phyloP scores from a whole-genome alignment of 2,329 filamentous ascomycete genomes.

The Ophiocordyceps sinensis region DNA sequence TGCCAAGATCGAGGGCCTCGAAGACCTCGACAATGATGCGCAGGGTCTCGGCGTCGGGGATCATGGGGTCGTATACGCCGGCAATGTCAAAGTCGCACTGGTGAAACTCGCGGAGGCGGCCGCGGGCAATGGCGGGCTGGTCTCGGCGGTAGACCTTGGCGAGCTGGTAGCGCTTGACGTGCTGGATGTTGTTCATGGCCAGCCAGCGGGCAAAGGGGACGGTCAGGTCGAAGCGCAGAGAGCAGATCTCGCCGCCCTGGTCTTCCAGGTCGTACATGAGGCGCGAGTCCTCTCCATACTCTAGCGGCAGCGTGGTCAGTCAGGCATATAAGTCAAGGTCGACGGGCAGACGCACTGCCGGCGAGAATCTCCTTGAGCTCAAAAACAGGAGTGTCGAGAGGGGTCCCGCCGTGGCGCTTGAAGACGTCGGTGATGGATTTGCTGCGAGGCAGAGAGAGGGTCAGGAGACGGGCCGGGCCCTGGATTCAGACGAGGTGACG shows the following conservation, averaged over 20 bases:
- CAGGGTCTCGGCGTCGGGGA: slow-evolving; percentile 82
- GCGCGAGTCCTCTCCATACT: slow-evolving; percentile 56
- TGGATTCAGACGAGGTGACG: not conserved
- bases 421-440: slow-evolving; percentile 62
- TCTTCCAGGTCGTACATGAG: too few species aligned
- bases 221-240: slow-evolving; percentile 74
- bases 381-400: slow-evolving; percentile 72
- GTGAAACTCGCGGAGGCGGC: slow-evolving; percentile 90
- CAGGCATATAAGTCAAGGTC: not conserved
- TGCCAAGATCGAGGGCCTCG: slow-evolving; percentile 55
- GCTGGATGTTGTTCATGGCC: slow-evolving; percentile 76
- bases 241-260: slow-evolving; percentile 17
- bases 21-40: slow-evolving; percentile 78
- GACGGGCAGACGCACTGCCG: slow-evolving; percentile 31
- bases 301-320: slow-evolving; percentile 1
- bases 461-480: not conserved
- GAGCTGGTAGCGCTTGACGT: slow-evolving; percentile 89
- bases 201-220: slow-evolving; percentile 87
- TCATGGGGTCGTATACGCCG: slow-evolving; percentile 75
- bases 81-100: slow-evolving; percentile 97
- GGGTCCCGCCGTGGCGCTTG: slow-evolving; percentile 68
- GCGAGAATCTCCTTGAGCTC: slow-evolving; percentile 76
- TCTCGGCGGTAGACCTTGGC: slow-evolving; percentile 58
- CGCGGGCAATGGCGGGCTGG: slow-evolving; percentile 60
- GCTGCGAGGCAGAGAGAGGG: slow-evolving; percentile 4